Evolutionary conservation across 495 filamentous ascomycete species (phyloP).

Genomic region (Parachaetomium inaequale): DNA sequence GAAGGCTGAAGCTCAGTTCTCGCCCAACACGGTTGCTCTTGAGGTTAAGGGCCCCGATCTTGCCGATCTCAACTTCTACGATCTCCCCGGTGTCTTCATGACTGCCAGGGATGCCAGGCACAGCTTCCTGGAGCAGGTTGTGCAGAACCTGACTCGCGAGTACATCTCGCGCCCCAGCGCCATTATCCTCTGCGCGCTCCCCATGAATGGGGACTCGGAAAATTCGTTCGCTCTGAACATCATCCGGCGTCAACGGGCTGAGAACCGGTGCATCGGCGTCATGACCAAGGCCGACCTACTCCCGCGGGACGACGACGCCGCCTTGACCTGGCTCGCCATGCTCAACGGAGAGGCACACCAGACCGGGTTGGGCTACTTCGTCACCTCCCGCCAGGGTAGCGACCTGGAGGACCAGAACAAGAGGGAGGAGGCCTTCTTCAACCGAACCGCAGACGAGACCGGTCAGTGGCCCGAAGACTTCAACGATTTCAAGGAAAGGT

Average conservation of each 20-base stretch:
- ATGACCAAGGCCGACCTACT: constrained; percentile 77
- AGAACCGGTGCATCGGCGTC: constrained; percentile 64
- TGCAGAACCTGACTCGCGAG: constrained; percentile 62
- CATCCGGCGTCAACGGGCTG: constrained; percentile 56
- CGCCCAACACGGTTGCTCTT: constrained; percentile 70
- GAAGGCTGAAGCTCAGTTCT: constrained; percentile 59
- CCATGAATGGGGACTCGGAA: constrained; percentile 70
- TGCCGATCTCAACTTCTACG: constrained; percentile 71
- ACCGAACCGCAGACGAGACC: constrained; percentile 18
- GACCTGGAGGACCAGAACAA: constrained; percentile 51
- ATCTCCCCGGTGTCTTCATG: constrained; percentile 75
- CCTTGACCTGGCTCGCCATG: constrained; percentile 54
- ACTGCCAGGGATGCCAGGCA: constrained; percentile 59
- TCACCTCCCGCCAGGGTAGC: constrained; percentile 49
- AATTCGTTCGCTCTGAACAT: constrained; percentile 66
- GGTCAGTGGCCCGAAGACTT: constrained; percentile 50
- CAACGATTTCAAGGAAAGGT: constrained; percentile 45
- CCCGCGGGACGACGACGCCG: constrained; percentile 41
- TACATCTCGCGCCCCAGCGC: constrained; percentile 63
- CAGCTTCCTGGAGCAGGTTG: constrained; percentile 59
- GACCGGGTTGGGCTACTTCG: constrained; percentile 63
- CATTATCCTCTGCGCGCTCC: constrained; percentile 68
- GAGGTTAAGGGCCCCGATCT: constrained; percentile 68
- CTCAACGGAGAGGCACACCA: constrained; percentile 52
- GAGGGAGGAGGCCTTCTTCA: constrained; percentile 61